These are phyloP conservation scores for Mucor saturninus DNA, from an alignment of 371 early-diverging fungal species.

Conservation along the genomic window DNA sequence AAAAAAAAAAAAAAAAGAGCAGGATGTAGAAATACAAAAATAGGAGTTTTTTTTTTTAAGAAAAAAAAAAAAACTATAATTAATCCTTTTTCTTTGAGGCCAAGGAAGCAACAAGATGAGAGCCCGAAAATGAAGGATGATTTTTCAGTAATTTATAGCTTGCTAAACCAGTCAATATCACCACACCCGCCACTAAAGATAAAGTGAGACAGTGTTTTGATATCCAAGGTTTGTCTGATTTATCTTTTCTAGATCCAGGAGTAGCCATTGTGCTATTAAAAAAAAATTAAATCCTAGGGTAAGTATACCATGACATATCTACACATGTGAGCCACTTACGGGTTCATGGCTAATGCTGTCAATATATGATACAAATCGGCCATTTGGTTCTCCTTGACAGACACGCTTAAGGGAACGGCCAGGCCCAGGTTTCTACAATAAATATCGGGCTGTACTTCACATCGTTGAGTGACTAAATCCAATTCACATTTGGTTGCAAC, in stretches of 20 bases:
- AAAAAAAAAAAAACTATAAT: constrained; percentile 25
- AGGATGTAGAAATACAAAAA: too few species aligned
- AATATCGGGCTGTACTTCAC: constrained; percentile 86
- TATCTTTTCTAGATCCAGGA: constrained; percentile 47
- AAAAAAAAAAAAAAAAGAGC: too few species aligned
- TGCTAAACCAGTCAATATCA: constrained; percentile 44
- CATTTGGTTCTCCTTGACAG: constrained; percentile 82
- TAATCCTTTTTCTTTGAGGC: constrained; percentile 25
- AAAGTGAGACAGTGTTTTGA: constrained; percentile 42
- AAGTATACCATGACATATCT: background rate
- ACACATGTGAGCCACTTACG: constrained; percentile 49
- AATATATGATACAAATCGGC: constrained; percentile 89
- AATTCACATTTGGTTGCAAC: constrained; percentile 94
- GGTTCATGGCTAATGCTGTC: constrained; percentile 87
- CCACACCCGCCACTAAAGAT: constrained; percentile 47
- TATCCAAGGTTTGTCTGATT: constrained; percentile 45
- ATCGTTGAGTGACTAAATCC: constrained; percentile 79
- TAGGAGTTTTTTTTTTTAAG: too few species aligned
- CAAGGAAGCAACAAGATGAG: constrained; percentile 17
- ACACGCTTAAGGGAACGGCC: constrained; percentile 86
- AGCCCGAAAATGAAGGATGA: constrained; percentile 27
- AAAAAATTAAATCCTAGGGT: background rate
- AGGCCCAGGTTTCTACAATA: constrained; percentile 89
- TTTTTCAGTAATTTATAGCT: constrained; percentile 50
- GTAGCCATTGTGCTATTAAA: constrained; percentile 46